A percentile compares a stretch with the other conserved stretches of the same genome.
These are phyloP conservation scores for Saccharomycopsis sp. DNA, from an alignment of 805 yeast genomes.

Conservation along the genomic window DNA sequence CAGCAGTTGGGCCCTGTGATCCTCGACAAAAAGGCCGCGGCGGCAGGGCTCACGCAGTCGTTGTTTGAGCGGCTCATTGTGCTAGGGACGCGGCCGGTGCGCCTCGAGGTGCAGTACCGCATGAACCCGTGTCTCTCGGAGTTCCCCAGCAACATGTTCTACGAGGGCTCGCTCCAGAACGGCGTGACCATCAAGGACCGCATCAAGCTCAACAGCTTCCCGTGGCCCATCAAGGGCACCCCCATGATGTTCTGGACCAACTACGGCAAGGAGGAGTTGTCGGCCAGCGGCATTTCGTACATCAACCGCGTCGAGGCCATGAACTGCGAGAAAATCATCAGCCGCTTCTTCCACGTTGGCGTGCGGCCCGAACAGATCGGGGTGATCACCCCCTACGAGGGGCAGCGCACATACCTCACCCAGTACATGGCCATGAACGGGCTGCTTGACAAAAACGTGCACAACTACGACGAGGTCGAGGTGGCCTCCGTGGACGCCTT, in stretches of 20 bases:
- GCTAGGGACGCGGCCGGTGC: constrained; percentile 75
- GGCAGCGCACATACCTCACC: constrained; percentile 76
- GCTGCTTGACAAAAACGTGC: constrained; percentile 44
- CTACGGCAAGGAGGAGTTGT: constrained; percentile 82
- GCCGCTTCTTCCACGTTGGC: constrained; percentile 69
- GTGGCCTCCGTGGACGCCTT: constrained; percentile 78
- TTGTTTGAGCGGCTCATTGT: constrained; percentile 79
- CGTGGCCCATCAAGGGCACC: constrained; percentile 80
- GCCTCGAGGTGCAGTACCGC: constrained; percentile 89
- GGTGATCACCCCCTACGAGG: constrained; percentile 90
- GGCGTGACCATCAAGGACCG: constrained; percentile 81
- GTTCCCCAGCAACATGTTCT: constrained; percentile 85
- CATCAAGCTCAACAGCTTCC: constrained; percentile 52
- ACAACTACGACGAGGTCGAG: constrained; percentile 65
- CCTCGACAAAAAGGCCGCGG: constrained; percentile 68
- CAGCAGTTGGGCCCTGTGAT: constrained; percentile 94
- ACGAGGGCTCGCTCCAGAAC: constrained; percentile 86
- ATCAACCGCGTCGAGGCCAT: constrained; percentile 85
- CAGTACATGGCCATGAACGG: constrained; percentile 75
- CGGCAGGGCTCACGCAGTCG: constrained; percentile 82
- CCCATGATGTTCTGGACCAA: constrained; percentile 98
- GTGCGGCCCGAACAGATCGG: constrained; percentile 79
- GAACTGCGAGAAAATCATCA: constrained; percentile 75
- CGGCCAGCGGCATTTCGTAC: constrained; percentile 73
- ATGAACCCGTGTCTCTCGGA: constrained; percentile 88